Conservation (phyloP, 1,139 yeast genomes). For the Magnusiomyces clavatus region DNA sequence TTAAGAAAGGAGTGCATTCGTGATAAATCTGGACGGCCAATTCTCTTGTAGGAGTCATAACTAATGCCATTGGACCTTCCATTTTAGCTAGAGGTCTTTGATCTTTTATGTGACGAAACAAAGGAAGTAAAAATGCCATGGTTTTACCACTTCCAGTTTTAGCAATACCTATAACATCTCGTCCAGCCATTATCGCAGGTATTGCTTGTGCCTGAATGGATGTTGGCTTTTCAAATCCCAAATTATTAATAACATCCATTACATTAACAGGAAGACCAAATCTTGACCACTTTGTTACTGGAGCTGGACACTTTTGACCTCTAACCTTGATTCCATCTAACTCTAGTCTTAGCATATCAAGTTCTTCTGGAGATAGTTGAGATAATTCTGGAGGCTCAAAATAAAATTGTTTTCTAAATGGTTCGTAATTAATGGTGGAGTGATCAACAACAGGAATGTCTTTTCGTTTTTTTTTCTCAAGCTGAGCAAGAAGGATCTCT, state of each 20-base stretch:
- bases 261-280: slow-evolving; percentile 63
- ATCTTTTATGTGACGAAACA: slow-evolving; percentile 73
- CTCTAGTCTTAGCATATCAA: slow-evolving; percentile 44
- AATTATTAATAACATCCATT: slow-evolving; percentile 44
- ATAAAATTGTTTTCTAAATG: slow-evolving; percentile 59
- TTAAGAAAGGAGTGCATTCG: slow-evolving; percentile 56
- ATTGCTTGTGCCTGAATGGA: slow-evolving; percentile 88
- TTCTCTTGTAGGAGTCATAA: slow-evolving; percentile 91
- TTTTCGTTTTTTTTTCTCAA: slow-evolving; percentile 37
- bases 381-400: slow-evolving; percentile 52
- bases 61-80: slow-evolving; percentile 74
- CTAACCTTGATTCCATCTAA: slow-evolving; percentile 58
- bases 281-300: slow-evolving; percentile 73
- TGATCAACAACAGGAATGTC: slow-evolving; percentile 42
- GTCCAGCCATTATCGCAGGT: slow-evolving; percentile 84
- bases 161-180: slow-evolving; percentile 89
- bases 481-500: slow-evolving; percentile 27
- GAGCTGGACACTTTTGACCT: slow-evolving; percentile 55
- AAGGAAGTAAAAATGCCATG: slow-evolving; percentile 74
- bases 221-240: slow-evolving; percentile 60
- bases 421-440: slow-evolving; percentile 40
- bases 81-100: slow-evolving; percentile 48
- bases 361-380: slow-evolving; percentile 43
- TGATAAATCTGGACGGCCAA: slow-evolving; percentile 76
- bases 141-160: slow-evolving; percentile 98